phyloP scores from a whole-genome alignment of 352 stramenopile genomes.

The Globisporangium iwayamae region DNA sequence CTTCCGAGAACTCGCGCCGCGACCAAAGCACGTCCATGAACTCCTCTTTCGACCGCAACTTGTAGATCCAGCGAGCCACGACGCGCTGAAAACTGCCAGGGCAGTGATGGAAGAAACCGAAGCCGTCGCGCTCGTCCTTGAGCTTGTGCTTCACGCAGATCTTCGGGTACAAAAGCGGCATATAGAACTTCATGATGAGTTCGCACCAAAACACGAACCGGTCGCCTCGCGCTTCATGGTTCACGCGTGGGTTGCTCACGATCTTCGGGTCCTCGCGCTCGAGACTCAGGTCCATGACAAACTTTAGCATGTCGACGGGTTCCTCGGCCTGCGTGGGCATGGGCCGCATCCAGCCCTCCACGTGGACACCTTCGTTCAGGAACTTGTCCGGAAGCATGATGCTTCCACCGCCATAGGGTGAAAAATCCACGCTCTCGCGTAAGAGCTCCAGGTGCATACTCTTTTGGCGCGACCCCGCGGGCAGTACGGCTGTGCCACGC shows the following conservation, averaged over 20 bases:
- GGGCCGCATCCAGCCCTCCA: constrained; percentile 82
- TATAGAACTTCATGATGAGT: constrained; percentile 89
- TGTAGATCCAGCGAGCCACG: constrained; percentile 85
- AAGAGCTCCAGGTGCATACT: constrained; percentile 75
- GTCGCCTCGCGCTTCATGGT: constrained; percentile 47
- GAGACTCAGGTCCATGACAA: constrained; percentile 86
- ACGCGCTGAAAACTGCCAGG: constrained; percentile 85
- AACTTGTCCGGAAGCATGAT: constrained; percentile 80
- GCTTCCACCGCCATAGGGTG: constrained; percentile 76
- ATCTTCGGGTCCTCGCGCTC: constrained; percentile 61
- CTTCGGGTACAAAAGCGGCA: constrained; percentile 86
- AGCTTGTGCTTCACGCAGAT: constrained; percentile 81
- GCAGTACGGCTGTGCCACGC: constrained; percentile 35
- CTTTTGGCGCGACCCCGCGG: constrained; percentile 37
- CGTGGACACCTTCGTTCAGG: constrained; percentile 78
- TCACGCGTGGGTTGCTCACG: constrained; percentile 36
- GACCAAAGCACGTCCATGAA: constrained; percentile 83
- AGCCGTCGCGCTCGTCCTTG: constrained; percentile 76
- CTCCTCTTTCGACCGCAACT: constrained; percentile 74
- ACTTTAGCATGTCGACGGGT: constrained; percentile 88
- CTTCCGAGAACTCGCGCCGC: constrained; percentile 71
- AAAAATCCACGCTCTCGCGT: constrained; percentile 83
- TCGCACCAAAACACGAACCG: constrained; percentile 85
- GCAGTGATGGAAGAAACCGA: constrained; percentile 87
- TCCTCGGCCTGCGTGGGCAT: constrained; percentile 81